phyloP scores from a whole-genome alignment of 164 flowering plant genomes.

The Vitis labrusca region DNA sequence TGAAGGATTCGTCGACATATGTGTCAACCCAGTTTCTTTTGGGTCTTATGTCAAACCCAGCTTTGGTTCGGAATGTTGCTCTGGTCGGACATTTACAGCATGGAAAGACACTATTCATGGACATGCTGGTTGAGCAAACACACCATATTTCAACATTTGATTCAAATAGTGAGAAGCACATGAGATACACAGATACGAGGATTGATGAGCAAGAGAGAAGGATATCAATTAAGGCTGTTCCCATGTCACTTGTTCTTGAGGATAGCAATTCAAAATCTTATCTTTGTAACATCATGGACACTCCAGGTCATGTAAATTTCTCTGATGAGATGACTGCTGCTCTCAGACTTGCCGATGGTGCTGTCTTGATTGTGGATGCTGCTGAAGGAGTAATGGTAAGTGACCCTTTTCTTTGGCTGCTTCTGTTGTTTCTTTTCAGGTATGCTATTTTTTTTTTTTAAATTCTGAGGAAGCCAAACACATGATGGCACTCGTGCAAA shows the following conservation, averaged over 20 bases:
- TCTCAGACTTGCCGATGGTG: conserved; percentile 96
- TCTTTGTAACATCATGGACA: conserved; percentile 90
- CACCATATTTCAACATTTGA: conserved; percentile 89
- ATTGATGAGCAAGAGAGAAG: conserved; percentile 98
- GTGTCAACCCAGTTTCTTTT: conserved; percentile 87
- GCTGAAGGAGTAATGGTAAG: conserved; percentile 81
- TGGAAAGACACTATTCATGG: conserved; percentile 97
- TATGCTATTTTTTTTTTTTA: not conserved
- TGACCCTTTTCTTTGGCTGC: not conserved
- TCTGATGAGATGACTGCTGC: conserved; percentile 99
- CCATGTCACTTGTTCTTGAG: conserved; percentile 97
- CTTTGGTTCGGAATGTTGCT: conserved; percentile 90
- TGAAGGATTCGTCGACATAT: conserved; percentile 85
- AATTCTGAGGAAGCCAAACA: not conserved
- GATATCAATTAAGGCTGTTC: conserved; percentile 92
- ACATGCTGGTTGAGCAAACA: conserved; percentile 98
- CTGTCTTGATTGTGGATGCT: conserved; percentile 83
- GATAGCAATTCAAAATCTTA: conserved; percentile 91
- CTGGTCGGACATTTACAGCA: conserved; percentile 91
- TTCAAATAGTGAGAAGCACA: conserved; percentile 83
- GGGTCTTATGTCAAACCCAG: conserved; percentile 92
- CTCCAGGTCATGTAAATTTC: conserved; percentile 97
- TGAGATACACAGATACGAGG: conserved; percentile 97
- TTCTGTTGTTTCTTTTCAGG: not conserved
- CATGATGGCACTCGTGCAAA: too few relatives aligned